These are phyloP conservation scores for Tuber calosporum DNA, from an alignment of 495 filamentous ascomycete genomes.

Conservation along the genomic window DNA sequence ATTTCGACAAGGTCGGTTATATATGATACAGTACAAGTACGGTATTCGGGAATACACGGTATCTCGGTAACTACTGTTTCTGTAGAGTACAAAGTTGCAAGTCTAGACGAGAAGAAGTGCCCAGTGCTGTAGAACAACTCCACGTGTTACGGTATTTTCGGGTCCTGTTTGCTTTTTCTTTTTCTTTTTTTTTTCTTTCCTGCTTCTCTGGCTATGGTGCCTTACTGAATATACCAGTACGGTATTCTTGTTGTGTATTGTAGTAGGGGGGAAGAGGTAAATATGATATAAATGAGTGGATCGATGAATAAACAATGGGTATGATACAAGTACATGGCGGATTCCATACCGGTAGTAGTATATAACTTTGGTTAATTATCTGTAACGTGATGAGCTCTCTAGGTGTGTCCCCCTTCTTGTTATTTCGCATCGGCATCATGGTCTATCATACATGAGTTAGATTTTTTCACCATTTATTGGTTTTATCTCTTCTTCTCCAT, in stretches of 20 bases:
- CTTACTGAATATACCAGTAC: background rate
- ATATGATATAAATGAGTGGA: no score
- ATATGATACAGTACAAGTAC: no score
- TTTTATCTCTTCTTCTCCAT: no score
- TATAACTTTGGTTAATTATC: no score
- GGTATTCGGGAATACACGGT: background rate
- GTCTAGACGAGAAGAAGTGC: background rate
- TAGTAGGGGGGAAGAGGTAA: no score
- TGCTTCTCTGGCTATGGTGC: background rate
- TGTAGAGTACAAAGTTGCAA: background rate
- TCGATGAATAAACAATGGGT: no score
- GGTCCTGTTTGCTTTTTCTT: background rate
- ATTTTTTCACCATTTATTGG: no score
- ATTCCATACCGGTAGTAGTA: no score
- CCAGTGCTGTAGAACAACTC: background rate
- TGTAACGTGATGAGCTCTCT: no score
- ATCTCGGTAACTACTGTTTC: background rate
- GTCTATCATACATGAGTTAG: no score
- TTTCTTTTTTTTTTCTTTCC: background rate
- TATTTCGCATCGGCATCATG: background rate
- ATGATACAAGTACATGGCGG: no score
- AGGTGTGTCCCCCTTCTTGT: background rate
- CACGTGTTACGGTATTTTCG: background rate
- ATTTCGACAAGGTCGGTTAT: background rate
- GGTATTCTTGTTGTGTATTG: no score